Conservation (phyloP, 2,329 filamentous ascomycete species). For the Amphichorda felina region DNA sequence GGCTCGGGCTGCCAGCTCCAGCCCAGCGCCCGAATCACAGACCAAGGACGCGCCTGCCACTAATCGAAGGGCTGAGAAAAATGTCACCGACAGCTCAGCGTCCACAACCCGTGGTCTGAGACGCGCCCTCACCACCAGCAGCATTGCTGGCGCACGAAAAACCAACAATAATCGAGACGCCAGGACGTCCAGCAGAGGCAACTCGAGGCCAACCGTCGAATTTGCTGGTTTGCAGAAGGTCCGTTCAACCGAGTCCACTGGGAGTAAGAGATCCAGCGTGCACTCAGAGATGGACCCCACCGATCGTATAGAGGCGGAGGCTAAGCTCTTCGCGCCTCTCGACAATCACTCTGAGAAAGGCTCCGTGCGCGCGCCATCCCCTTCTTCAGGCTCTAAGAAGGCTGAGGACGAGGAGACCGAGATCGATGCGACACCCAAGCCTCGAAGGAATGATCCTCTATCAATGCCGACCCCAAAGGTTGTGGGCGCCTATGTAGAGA, state of each 20-base stretch:
- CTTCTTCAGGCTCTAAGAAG: constrained; percentile 7
- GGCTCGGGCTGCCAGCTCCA: constrained; percentile 33
- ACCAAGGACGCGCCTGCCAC: constrained; percentile 6
- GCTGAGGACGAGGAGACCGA: constrained; percentile 17
- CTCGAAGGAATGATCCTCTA: constrained; percentile 29
- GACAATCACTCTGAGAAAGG: constrained; percentile 45
- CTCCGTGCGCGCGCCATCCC: constrained; percentile 38
- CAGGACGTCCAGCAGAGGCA: constrained; percentile 8
- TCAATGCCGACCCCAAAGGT: constrained; percentile 41
- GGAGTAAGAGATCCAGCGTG: constrained; percentile 34
- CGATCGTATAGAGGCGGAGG: constrained; percentile 44
- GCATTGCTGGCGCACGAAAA: not conserved
- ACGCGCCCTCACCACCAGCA: constrained; percentile 1
- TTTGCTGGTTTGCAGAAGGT: constrained; percentile 31
- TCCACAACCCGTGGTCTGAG: not conserved
- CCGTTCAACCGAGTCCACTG: constrained; percentile 30
- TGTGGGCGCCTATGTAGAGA: constrained; percentile 44
- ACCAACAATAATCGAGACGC: not conserved
- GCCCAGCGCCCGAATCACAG: constrained; percentile 21
- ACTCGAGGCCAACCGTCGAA: constrained; percentile 22
- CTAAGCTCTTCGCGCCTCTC: constrained; percentile 40
- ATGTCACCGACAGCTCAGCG: no score
- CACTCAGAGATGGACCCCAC: constrained; percentile 42
- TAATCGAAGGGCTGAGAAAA: not conserved
- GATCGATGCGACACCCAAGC: constrained; percentile 34